phyloP scores from a whole-genome alignment of 2,329 filamentous ascomycete genomes.

The Colletotrichum aenigma region DNA sequence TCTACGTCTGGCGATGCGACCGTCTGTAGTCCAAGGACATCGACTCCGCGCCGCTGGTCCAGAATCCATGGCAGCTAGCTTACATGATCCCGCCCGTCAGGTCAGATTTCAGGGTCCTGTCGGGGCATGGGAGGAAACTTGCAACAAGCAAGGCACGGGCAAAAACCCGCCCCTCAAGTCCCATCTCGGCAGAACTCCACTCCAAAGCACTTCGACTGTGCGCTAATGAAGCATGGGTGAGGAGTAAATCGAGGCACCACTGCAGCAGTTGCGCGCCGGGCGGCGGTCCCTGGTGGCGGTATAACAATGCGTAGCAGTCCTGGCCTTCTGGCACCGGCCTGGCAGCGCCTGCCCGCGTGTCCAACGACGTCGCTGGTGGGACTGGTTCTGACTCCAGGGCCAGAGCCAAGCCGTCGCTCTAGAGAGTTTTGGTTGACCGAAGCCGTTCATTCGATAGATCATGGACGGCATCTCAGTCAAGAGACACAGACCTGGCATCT shows the following conservation, averaged over 20 bases:
- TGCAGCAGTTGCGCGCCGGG: not conserved
- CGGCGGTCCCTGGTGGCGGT: conserved; percentile 1
- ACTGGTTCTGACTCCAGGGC: not conserved
- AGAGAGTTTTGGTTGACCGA: not conserved
- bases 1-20: not conserved
- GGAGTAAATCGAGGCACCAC: conserved; percentile 4
- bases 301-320: not conserved
- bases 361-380: conserved; percentile 15
- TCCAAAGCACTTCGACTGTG: not conserved
- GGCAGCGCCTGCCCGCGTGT: conserved; percentile 11
- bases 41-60: not conserved
- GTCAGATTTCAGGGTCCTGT: conserved; percentile 19
- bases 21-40: not conserved
- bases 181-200: conserved; percentile 20
- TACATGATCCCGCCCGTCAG: conserved; percentile 7
- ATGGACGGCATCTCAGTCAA: not conserved
- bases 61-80: not conserved
- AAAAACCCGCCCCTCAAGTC: conserved; percentile 7
- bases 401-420: not conserved
- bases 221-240: conserved; percentile 6
- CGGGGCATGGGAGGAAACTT: conserved; percentile 12
- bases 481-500: not conserved
- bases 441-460: not conserved
- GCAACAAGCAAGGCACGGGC: conserved; percentile 16
- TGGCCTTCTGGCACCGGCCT: not conserved